Conservation (phyloP, 208 protist genomes). For the Trypanosoma platydactyli region DNA sequence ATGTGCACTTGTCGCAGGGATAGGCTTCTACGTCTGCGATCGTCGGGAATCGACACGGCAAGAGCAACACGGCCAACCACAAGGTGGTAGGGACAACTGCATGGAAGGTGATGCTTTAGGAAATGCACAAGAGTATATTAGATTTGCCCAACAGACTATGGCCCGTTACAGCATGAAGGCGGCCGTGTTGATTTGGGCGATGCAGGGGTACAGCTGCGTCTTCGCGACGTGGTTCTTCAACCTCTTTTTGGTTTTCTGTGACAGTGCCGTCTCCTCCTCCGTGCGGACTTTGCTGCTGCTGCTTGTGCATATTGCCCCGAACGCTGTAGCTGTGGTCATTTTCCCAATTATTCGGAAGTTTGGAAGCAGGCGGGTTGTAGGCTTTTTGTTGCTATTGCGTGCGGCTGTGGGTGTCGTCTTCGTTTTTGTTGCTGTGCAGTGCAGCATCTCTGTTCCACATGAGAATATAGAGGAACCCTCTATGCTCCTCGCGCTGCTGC, state of each 20-base stretch:
- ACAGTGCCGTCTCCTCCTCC: slow-evolving; percentile 13
- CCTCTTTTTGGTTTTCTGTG: slow-evolving; percentile 23
- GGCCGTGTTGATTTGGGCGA: slow-evolving; percentile 29
- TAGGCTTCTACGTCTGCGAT: slow-evolving; percentile 17
- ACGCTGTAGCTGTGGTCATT: not conserved
- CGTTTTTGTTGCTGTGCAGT: slow-evolving; percentile 10
- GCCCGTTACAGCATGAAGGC: slow-evolving; percentile 56
- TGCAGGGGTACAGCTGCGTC: slow-evolving; percentile 35
- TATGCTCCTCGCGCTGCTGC: slow-evolving; percentile 13
- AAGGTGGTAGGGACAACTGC: not conserved
- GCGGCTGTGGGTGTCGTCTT: slow-evolving; percentile 19
- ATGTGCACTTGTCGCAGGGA: slow-evolving; percentile 16
- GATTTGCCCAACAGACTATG: slow-evolving; percentile 51
- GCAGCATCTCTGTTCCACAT: not conserved
- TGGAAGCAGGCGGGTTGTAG: slow-evolving; percentile 21
- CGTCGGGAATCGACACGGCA: slow-evolving; percentile 8
- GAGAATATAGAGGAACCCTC: not conserved
- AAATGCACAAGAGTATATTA: slow-evolving; percentile 19
- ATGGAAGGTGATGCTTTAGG: not conserved
- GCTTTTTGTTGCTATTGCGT: slow-evolving; percentile 11
- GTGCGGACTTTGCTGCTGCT: slow-evolving; percentile 23
- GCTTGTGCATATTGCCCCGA: slow-evolving; percentile 22
- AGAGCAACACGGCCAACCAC: not conserved
- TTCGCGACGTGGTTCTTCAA: slow-evolving; percentile 24
- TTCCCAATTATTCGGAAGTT: slow-evolving; percentile 1